These are phyloP conservation scores for Kodamaea sp. DNA, from an alignment of 1,139 yeast genomes.

Conservation along the genomic window DNA sequence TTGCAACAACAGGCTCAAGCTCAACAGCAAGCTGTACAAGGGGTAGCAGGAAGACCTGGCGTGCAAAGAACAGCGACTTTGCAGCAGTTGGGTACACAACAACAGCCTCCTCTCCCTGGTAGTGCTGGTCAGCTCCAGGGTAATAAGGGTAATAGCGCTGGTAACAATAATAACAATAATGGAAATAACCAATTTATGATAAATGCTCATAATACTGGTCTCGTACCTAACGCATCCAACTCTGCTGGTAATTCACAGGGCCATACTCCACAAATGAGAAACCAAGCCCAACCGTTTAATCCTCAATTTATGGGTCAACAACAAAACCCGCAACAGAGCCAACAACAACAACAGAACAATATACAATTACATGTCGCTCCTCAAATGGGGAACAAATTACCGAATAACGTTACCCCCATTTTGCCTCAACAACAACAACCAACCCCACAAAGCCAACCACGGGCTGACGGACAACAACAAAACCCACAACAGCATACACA, in stretches of 20 bases:
- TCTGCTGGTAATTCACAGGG: conserved; percentile 23
- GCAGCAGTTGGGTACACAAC: conserved; percentile 5
- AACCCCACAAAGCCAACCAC: conserved; percentile 20
- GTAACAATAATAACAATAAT: conserved; percentile 5
- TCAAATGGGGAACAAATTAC: conserved; percentile 5
- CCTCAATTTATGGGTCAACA: conserved; percentile 3
- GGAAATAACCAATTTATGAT: conserved; percentile 8
- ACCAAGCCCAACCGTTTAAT: conserved; percentile 21
- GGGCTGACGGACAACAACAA: conserved; percentile 10
- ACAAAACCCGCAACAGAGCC: conserved; percentile 9
- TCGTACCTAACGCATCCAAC: conserved; percentile 18
- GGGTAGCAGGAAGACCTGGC: conserved; percentile 18
- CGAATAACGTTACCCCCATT: conserved; percentile 8
- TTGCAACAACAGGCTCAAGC: conserved; percentile 5
- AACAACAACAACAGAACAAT: conserved; percentile 8
- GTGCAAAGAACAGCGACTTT: conserved; percentile 16
- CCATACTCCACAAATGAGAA: conserved; percentile 30
- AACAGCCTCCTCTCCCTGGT: not conserved
- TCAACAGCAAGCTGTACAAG: conserved; percentile 7
- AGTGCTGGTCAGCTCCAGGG: not conserved
- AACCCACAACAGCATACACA: conserved; percentile 1
- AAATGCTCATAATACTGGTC: conserved; percentile 26
- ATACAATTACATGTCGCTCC: conserved; percentile 4
- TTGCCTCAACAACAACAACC: conserved; percentile 18
- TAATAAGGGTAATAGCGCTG: conserved; percentile 4